Percentiles rank a stretch among this genome's conserved stretches.
phyloP scores from a whole-genome alignment of 192 early-diverging fungal species.

The Entophlyctis luteolus region DNA sequence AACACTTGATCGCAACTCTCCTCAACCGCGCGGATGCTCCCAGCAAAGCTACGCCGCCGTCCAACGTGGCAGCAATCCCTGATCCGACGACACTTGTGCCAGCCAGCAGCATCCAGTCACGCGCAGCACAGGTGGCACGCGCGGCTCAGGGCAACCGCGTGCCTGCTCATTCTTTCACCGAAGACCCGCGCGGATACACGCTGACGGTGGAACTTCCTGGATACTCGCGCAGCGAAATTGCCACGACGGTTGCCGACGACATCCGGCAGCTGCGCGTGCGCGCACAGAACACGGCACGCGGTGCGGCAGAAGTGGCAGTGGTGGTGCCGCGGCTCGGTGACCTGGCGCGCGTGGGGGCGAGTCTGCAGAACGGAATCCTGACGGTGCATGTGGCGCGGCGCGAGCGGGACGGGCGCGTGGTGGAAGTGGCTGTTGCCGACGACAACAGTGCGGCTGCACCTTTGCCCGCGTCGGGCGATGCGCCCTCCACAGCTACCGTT shows the following conservation, averaged over 20 bases:
- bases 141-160: slow-evolving; percentile 82
- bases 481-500: too few relatives aligned
- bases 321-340: slow-evolving; percentile 4
- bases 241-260: slow-evolving; percentile 11
- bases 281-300: neutral
- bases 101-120: too few relatives aligned
- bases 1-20: too few relatives aligned
- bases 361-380: slow-evolving; percentile 2
- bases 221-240: neutral
- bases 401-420: slow-evolving; percentile 6
- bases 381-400: neutral
- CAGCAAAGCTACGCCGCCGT: too few relatives aligned
- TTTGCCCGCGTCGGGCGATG: too few relatives aligned
- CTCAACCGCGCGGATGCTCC: too few relatives aligned
- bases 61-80: too few relatives aligned
- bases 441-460: too few relatives aligned
- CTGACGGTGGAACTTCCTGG: neutral
- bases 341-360: neutral
- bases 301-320: neutral
- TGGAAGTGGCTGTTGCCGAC: too few relatives aligned
- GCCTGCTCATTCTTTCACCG: slow-evolving; percentile 18
- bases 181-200: neutral
- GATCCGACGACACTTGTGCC: too few relatives aligned
- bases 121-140: slow-evolving; percentile 66
- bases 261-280: neutral